Base-by-base conservation (phyloP, 768 basidiomycete genomes). In the Phanerochaete sordida region DNA sequence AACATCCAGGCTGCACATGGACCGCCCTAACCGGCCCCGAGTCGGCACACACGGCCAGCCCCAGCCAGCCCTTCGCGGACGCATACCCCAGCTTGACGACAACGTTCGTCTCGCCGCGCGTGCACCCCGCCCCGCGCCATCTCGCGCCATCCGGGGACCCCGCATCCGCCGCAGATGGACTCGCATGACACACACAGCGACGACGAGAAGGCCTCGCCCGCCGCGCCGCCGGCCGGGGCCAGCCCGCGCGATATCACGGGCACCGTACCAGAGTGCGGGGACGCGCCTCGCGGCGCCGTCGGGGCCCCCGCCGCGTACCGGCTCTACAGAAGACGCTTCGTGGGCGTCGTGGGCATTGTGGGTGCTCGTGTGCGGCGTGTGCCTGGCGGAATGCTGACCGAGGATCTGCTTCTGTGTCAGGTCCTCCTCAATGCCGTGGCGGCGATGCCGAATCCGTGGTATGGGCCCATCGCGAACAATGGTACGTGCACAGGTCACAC, bases 401-500 rank as follows among this genome's bases (percentile, higher is more conserved):
- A n/a, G 49, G n/a, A 31, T 24, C 48, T 49, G 15, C 19, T n/a
- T 4, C 13, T 4, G n/a, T 24, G 1, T 3, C 44, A 90, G 90
- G 76, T 87, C 9, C 28, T 87, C 30, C 73, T 93, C 31, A 88
- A 85, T 56, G 69, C 87, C 43, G 79, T 85, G 12, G 75, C 80
- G 1, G 90, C 82, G 6, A 84, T 90, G 86, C 74, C 80, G 7
- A 85, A 84, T 82, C 81, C 88, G 3, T 94, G 91, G 91, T 94
- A 93, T 66, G 91, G 91, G 3, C 89, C 92, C 2, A 93, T 95
- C 56, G 77, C 91, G 0, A 84, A 84, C 46, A 70, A 85, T 65
- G 77, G 91, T 91, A 16, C 23, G 30, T 45, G 44, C 33, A n/a
- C n/a, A n/a, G n/a, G n/a, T n/a, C n/a, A n/a, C n/a, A n/a, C n/a